Percentiles rank a stretch among this genome's conserved stretches.
Evolutionary conservation across 176 grass and related monocot species (phyloP).

Genomic region (Juncus effusus): DNA sequence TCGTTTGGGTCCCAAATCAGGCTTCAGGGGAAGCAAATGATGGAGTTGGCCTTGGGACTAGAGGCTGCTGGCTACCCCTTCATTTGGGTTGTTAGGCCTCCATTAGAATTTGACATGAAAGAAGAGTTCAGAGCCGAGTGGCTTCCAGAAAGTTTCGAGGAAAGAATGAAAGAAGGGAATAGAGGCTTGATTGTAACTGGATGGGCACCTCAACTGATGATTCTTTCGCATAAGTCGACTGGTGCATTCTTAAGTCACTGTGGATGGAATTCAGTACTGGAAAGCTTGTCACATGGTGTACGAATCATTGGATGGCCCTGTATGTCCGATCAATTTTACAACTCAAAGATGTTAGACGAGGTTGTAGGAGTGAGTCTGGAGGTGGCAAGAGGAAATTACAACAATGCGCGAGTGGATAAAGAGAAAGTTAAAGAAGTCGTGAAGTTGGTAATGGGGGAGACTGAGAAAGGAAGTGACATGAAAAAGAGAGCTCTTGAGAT

Average conservation of each 20-base stretch:
- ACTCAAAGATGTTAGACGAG: slow-evolving; percentile 28
- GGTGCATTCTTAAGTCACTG: slow-evolving; percentile 29
- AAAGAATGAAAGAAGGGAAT: slow-evolving; percentile 1
- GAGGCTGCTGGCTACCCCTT: background rate
- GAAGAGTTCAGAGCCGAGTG: slow-evolving; percentile 23
- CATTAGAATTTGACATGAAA: slow-evolving; percentile 12
- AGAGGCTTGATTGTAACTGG: slow-evolving; percentile 10
- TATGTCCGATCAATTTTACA: slow-evolving; percentile 24
- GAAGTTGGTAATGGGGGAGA: slow-evolving; percentile 16
- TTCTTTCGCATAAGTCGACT: slow-evolving; percentile 21
- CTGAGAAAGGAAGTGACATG: slow-evolving; percentile 19
- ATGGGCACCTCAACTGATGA: slow-evolving; percentile 31
- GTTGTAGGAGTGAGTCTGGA: slow-evolving; percentile 21
- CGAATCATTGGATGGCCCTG: slow-evolving; percentile 36
- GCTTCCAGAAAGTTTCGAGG: background rate
- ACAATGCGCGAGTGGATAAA: slow-evolving; percentile 4
- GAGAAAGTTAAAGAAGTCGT: slow-evolving; percentile 10
- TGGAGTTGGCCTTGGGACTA: slow-evolving; percentile 22
- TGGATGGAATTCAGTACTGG: background rate
- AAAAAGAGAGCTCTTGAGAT: slow-evolving; percentile 16
- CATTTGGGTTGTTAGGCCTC: slow-evolving; percentile 31
- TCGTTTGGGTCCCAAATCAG: slow-evolving; percentile 32
- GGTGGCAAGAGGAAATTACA: slow-evolving; percentile 20
- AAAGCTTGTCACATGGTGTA: slow-evolving; percentile 24
- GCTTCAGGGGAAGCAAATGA: slow-evolving; percentile 21